phyloP scores from a whole-genome alignment of 805 yeast species.

The Kazachstania bromeliacearum region DNA sequence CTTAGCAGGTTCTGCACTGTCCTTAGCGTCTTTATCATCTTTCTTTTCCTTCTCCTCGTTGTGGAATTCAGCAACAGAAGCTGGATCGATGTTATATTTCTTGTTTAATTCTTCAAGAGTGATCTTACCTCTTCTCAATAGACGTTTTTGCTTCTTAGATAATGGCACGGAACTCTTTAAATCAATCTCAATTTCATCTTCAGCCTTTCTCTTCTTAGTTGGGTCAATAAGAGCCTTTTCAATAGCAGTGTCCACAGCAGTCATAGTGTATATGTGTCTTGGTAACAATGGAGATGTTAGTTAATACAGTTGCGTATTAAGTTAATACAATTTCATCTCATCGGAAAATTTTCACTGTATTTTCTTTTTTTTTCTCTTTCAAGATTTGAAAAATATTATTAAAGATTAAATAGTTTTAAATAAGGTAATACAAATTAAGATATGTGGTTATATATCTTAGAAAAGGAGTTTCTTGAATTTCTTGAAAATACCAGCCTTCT shows the following conservation, averaged over 20 bases:
- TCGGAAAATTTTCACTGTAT: conserved; percentile 4
- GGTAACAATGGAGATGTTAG: neutral
- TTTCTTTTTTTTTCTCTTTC: neutral
- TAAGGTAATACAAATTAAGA: neutral
- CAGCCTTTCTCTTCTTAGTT: conserved; percentile 31
- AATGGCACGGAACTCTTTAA: conserved; percentile 66
- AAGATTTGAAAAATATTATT: neutral
- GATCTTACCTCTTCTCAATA: conserved; percentile 66
- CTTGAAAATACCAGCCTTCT: neutral
- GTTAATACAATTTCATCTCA: neutral
- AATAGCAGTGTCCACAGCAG: conserved; percentile 11
- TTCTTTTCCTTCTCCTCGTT: conserved; percentile 31
- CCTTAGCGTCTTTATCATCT: conserved; percentile 26
- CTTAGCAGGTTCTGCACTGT: conserved; percentile 33
- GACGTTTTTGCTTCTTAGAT: conserved; percentile 84
- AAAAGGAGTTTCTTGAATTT: conserved; percentile 3
- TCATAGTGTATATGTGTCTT: neutral
- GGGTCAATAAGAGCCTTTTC: conserved; percentile 29
- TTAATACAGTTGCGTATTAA: neutral
- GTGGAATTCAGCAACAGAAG: conserved; percentile 28
- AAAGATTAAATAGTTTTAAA: neutral
- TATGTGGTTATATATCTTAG: neutral
- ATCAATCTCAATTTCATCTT: conserved; percentile 59
- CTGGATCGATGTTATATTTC: conserved; percentile 32
- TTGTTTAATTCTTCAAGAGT: conserved; percentile 47